Conservation (phyloP, 2,329 filamentous ascomycete genomes). For the Verticillium nonalfalfae region DNA sequence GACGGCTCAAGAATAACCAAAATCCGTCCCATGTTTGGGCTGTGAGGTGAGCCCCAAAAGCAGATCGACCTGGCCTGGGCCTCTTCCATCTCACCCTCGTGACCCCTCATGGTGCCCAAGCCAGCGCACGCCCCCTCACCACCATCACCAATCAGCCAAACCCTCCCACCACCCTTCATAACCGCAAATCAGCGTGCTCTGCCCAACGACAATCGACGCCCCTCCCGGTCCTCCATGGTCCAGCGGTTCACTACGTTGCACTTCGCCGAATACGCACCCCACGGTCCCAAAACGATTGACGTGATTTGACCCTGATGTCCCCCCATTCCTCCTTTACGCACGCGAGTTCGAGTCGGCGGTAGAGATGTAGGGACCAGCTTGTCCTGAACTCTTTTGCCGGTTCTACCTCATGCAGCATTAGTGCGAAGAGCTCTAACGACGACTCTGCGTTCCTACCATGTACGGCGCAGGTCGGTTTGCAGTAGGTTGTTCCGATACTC, state of each 20-base stretch:
- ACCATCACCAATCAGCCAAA: background rate
- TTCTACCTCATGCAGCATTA: background rate
- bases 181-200: background rate
- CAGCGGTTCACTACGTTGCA: background rate
- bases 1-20: no score
- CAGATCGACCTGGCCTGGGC: no score
- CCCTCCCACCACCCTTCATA: background rate
- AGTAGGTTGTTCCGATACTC: no score
- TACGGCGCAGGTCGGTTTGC: no score
- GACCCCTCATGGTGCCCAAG: background rate
- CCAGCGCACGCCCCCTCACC: background rate
- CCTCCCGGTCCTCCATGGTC: background rate
- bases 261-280: background rate
- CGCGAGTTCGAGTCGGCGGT: background rate
- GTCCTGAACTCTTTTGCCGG: background rate
- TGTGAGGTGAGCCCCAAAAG: no score
- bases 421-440: no score
- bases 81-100: background rate
- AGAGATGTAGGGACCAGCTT: background rate
- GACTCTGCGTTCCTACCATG: no score
- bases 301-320: background rate
- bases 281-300: background rate
- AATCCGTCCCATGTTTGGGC: no score
- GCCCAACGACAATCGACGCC: background rate
- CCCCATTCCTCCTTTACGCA: background rate